Conservation (phyloP, 257 asterid species). For the Solanum tarapatanum region DNA sequence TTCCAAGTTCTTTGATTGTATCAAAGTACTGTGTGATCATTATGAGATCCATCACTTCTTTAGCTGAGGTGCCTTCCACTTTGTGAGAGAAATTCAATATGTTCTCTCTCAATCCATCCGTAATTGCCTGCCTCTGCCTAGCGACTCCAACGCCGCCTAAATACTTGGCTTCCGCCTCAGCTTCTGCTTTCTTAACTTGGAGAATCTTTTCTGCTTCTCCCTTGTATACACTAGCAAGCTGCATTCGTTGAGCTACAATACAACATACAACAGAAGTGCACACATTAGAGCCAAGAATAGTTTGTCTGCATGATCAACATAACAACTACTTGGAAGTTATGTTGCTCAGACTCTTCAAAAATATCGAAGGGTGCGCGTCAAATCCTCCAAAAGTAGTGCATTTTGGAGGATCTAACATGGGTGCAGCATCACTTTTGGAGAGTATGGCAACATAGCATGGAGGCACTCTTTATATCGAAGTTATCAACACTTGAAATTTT, state of each 20-base stretch:
- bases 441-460: background rate
- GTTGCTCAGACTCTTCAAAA: background rate
- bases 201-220: slow-evolving; percentile 96
- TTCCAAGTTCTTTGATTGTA: slow-evolving; percentile 90
- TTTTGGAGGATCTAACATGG: background rate
- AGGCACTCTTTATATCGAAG: background rate
- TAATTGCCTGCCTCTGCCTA: slow-evolving; percentile 90
- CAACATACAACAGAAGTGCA: background rate
- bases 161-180: slow-evolving; percentile 92
- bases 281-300: background rate
- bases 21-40: slow-evolving; percentile 94
- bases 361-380: background rate
- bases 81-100: slow-evolving; percentile 81
- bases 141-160: slow-evolving; percentile 98
- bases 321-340: background rate
- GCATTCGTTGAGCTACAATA: slow-evolving; percentile 85
- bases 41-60: slow-evolving; percentile 95
- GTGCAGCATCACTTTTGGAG: background rate
- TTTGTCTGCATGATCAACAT: background rate
- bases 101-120: slow-evolving; percentile 88
- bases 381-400: background rate
- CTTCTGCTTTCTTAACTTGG: slow-evolving; percentile 84
- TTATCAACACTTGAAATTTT: background rate
- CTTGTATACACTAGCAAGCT: slow-evolving; percentile 88
- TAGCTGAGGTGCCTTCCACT: slow-evolving; percentile 79